phyloP scores from a whole-genome alignment of 106 monocot species.

The Allium sativum region DNA sequence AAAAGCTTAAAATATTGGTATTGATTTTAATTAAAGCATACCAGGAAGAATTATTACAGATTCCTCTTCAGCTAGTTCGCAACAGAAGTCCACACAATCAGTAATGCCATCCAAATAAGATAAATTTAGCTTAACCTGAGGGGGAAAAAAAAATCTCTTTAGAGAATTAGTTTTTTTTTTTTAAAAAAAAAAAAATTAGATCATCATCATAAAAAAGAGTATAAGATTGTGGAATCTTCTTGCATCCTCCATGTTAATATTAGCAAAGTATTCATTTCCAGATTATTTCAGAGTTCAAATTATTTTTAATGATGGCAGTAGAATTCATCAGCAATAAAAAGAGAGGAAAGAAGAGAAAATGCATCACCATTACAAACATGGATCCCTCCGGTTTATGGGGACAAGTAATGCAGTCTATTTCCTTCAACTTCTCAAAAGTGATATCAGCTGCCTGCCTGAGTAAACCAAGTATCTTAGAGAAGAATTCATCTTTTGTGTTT shows the following conservation, averaged over 20 bases:
- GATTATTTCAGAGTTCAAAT: not conserved
- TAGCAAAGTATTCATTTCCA: not conserved
- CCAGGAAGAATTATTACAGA: conserved; percentile 66
- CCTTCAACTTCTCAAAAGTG: conserved; percentile 41
- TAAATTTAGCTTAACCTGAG: conserved; percentile 51
- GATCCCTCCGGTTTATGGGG: conserved; percentile 74
- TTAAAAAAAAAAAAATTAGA: too few relatives aligned
- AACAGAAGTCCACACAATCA: conserved; percentile 74
- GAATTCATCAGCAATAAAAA: too few relatives aligned
- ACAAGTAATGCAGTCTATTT: conserved; percentile 59
- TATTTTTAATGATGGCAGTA: too few relatives aligned
- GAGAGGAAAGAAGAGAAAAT: not conserved
- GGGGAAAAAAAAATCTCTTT: too few relatives aligned
- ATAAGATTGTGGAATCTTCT: too few relatives aligned
- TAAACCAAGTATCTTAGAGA: conserved; percentile 29
- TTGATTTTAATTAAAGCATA: too few relatives aligned
- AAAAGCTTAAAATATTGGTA: too few relatives aligned
- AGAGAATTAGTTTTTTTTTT: not conserved
- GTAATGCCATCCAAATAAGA: conserved; percentile 36
- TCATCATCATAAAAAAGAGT: too few relatives aligned
- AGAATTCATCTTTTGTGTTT: conserved; percentile 69
- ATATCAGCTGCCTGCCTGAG: conserved; percentile 37
- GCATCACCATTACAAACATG: conserved; percentile 73
- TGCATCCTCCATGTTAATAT: not conserved
- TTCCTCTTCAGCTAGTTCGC: conserved; percentile 69